Percentiles rank a stretch among this genome's conserved stretches.
Evolutionary conservation across 1,284 basidiomycete species (phyloP).

Genomic region (Omphalotus olearius): DNA sequence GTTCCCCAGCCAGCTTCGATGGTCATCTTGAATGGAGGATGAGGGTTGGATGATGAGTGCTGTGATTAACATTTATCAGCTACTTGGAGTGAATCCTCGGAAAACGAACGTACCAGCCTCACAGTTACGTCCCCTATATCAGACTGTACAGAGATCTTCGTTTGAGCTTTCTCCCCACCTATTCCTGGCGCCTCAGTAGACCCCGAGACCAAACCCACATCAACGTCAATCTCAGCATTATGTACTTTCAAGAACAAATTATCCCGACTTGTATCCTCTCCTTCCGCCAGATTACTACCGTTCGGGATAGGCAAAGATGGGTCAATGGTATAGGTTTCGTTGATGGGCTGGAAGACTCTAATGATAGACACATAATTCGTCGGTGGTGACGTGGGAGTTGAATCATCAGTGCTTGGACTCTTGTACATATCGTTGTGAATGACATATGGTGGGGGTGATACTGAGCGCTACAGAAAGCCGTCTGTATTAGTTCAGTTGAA

Average conservation of each 20-base stretch:
- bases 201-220: neutral
- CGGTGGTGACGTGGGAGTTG: neutral
- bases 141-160: neutral
- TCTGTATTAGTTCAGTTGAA: too few relatives aligned
- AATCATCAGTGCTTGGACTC: too few relatives aligned
- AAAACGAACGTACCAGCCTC: neutral
- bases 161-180: too few relatives aligned
- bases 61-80: too few relatives aligned
- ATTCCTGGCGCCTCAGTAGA: neutral
- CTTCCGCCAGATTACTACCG: neutral
- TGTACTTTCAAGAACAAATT: neutral
- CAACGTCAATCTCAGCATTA: neutral
- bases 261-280: neutral
- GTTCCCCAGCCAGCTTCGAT: neutral
- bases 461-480: too few relatives aligned
- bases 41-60: too few relatives aligned
- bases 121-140: neutral
- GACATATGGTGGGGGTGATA: too few relatives aligned
- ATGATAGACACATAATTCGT: slow-evolving; percentile 2
- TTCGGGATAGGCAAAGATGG: neutral
- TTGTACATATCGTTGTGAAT: too few relatives aligned
- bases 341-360: neutral
- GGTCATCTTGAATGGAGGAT: neutral
- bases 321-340: neutral
- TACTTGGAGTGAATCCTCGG: neutral